Base-by-base conservation (phyloP, 2,329 filamentous ascomycete species). In the Claviceps pusilla region DNA sequence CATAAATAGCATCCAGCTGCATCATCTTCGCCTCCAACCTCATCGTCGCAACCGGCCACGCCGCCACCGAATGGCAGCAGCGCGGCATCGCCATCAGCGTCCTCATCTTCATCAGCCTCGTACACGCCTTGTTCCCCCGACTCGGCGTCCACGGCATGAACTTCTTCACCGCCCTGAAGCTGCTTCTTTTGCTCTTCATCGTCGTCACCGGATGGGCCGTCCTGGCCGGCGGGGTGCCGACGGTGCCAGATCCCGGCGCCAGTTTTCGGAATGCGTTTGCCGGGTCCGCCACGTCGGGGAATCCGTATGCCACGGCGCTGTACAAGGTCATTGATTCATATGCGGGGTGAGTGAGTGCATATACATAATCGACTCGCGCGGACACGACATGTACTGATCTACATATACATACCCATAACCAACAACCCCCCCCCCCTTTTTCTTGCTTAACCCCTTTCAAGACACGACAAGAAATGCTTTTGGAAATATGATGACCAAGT, bases 71-170 rank as follows among this genome's bases (percentile, higher is more conserved):
- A 10, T 83, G 79, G 78, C 67, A 68, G 16, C 74, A 77, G 3
- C 77, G 80, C 7, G 79, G 74, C 28, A 78, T 84, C 50, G 77
- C 71, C 47, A 68, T 79, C 48, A 73, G 68, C 0, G 76, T 75
- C 35, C 7, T 37, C 35, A 37, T 37, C 35, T 9, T 37, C 35
- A 37, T 37, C 35, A 10, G 7, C 7, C 35, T 37, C 58, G 68
- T 76, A 1, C 80, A 84, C 63, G 63, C 74, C 7, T 64, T 73
- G 0, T 58, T 74, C 0, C 80, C 79, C 0, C 80, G 78, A 59
- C 77, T 76, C 73, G 80, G 80, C 0, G 73, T 83, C 35, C 70
- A 76, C 0, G 68, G 84, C 0, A 75, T 81, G 64, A 83, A 81
- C 58, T 68, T 77, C 0, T 69, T 84, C 0, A 78, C 79, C 1